Conservation (phyloP, 1,139 yeast genomes). For the Waltiozyma sp. region DNA sequence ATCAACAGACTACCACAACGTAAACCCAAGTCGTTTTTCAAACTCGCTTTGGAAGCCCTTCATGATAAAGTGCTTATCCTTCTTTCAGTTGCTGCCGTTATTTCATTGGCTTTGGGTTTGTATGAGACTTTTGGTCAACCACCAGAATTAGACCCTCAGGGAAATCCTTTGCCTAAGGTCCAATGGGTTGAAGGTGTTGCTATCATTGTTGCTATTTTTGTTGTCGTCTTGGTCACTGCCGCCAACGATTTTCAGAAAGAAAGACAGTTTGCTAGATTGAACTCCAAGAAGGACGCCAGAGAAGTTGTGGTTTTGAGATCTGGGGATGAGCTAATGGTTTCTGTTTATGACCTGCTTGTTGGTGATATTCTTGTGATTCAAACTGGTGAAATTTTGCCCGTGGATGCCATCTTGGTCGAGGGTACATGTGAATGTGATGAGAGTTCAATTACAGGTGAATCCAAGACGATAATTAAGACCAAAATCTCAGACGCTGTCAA, state of each 20-base stretch:
- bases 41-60: conserved; percentile 71
- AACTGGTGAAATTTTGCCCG: conserved; percentile 92
- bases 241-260: conserved; percentile 95
- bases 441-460: conserved; percentile 88
- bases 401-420: conserved; percentile 66
- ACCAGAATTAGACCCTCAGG: conserved; percentile 66
- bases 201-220: conserved; percentile 79
- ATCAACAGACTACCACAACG: conserved; percentile 60
- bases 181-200: conserved; percentile 99
- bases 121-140: conserved; percentile 89
- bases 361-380: conserved; percentile 79
- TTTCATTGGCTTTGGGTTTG: conserved; percentile 81
- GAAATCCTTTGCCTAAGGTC: conserved; percentile 63
- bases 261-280: conserved; percentile 79
- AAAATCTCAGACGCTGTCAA: conserved; percentile 41
- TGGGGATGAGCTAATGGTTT: conserved; percentile 56
- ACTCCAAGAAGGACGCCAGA: conserved; percentile 80
- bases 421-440: conserved; percentile 87
- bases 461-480: conserved; percentile 62
- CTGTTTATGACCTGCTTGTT: conserved; percentile 67
- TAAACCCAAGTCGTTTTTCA: conserved; percentile 53
- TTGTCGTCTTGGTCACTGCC: conserved; percentile 89
- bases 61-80: conserved; percentile 85
- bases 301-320: conserved; percentile 66
- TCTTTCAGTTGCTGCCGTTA: conserved; percentile 74